Evolutionary conservation across 768 basidiomycete species (phyloP), one percentile per base, ranked within the genome.

Genomic region (Tricholoma matsutake): DNA sequence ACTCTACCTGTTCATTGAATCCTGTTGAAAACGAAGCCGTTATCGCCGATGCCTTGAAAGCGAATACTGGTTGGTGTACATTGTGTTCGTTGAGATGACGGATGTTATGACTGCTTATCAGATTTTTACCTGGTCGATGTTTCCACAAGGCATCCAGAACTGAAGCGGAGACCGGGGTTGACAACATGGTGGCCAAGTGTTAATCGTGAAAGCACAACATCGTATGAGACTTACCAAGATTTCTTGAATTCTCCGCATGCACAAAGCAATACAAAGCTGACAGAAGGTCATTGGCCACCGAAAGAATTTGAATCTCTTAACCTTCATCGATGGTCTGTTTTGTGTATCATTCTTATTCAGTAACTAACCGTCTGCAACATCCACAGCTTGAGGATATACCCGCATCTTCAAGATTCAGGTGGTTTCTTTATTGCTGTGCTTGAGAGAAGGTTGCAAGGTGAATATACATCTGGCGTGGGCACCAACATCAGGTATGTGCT

Each of bases 1-100:
- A 98, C 72, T 98, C 97, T 5, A 99, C 97, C 0, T 98, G 97
- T 69, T 98, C 96, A 0, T 79, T 98, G 65, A 98, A 98, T 72
- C 97, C 97, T 1, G 83, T 94, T 11, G 97, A 99, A 75, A 98
- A 99, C 71, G 97, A 99, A 72, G 94, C 97, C 7, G 96, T 98
- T 62, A 79, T 98, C 34, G 89, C 92, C 1, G 88, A 91, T 47
- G 94, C 92, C 0, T 79, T 98, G 37, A 85, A 84, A 61, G 73
- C 79, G 1, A 84, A 88, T 61, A 79, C 71, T 10, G 5, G 9
- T 55, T 1, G 32, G 10, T 25, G 25, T 13, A 11, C 20, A 32
- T 34, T 39, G 14, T 31, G 22, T 54, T 31, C 63, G 8, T 28
- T 16, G 20, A n/a, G 31, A 29, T 18, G 20, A 16, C 7, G 25